Percentiles rank a stretch among this genome's conserved stretches.
These are phyloP conservation scores for Pisolithus microcarpus DNA, from an alignment of 768 basidiomycete genomes.

Conservation along the genomic window DNA sequence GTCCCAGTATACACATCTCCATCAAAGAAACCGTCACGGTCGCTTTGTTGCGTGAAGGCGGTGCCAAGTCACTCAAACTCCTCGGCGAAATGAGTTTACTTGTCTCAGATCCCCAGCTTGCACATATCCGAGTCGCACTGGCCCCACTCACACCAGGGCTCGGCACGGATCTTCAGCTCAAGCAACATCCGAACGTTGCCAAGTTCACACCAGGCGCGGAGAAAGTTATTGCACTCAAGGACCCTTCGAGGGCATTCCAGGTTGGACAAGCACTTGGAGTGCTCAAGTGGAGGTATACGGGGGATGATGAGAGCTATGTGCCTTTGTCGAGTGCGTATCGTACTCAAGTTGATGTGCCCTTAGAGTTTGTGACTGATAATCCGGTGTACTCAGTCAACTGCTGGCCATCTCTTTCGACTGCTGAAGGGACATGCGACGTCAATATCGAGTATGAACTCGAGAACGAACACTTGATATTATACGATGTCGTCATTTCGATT, in stretches of 20 bases:
- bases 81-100: constrained; percentile 93
- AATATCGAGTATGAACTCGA: constrained; percentile 98
- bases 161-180: constrained; percentile 79
- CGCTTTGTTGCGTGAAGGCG: constrained; percentile 83
- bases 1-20: constrained; percentile 69
- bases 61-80: constrained; percentile 82
- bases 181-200: constrained; percentile 92
- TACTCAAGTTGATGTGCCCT: constrained; percentile 22
- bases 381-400: constrained; percentile 65
- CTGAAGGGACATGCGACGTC: constrained; percentile 88
- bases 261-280: constrained; percentile 82
- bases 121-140: constrained; percentile 66
- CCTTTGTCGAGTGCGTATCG: constrained; percentile 73
- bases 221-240: constrained; percentile 75
- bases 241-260: constrained; percentile 75
- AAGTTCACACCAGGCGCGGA: constrained; percentile 66
- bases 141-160: constrained; percentile 49
- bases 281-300: constrained; percentile 86
- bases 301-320: constrained; percentile 86
- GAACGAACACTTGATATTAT: constrained; percentile 68
- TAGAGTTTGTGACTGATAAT: neutral
- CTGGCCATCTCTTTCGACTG: constrained; percentile 91
- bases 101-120: constrained; percentile 67
- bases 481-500: constrained; percentile 85
- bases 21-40: constrained; percentile 81